These are phyloP conservation scores for Pythium insidiosum DNA, from an alignment of 352 stramenopile species.

Conservation along the genomic window DNA sequence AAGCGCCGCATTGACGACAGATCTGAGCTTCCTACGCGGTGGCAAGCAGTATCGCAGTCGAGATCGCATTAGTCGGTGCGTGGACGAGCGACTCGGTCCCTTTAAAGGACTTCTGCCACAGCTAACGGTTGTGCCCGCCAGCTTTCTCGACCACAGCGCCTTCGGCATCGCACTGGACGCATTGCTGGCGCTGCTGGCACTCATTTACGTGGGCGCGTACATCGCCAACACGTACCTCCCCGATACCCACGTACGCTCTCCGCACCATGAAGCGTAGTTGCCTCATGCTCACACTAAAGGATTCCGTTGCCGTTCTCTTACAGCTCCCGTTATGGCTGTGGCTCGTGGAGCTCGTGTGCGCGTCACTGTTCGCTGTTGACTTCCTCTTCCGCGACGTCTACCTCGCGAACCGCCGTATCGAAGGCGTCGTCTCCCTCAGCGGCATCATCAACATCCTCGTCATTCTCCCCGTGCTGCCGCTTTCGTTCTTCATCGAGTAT, in stretches of 20 bases:
- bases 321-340: constrained; percentile 66
- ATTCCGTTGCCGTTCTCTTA: too few species aligned
- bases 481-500: constrained; percentile 64
- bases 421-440: constrained; percentile 54
- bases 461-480: constrained; percentile 68
- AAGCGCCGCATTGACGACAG: constrained; percentile 19
- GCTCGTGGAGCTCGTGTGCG: constrained; percentile 58
- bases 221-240: constrained; percentile 76
- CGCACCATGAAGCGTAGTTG: too few species aligned
- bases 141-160: constrained; percentile 72
- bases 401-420: constrained; percentile 48
- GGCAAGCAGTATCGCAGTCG: constrained; percentile 19
- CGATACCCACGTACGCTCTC: constrained; percentile 27
- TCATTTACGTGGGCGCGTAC: constrained; percentile 62
- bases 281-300: too few species aligned
- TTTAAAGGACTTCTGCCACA: too few species aligned
- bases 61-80: constrained; percentile 32
- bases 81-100: too few species aligned
- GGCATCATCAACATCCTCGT: constrained; percentile 48
- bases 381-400: constrained; percentile 70
- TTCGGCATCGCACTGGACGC: constrained; percentile 61
- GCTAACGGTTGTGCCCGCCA: constrained; percentile 7
- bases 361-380: constrained; percentile 51
- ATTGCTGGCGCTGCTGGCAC: constrained; percentile 40
- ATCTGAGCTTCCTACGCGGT: constrained; percentile 18